Percentiles rank a stretch among this genome's conserved stretches.
These are phyloP conservation scores for Populus hybrid DNA, from an alignment of 441 rosid genomes.

Conservation along the genomic window DNA sequence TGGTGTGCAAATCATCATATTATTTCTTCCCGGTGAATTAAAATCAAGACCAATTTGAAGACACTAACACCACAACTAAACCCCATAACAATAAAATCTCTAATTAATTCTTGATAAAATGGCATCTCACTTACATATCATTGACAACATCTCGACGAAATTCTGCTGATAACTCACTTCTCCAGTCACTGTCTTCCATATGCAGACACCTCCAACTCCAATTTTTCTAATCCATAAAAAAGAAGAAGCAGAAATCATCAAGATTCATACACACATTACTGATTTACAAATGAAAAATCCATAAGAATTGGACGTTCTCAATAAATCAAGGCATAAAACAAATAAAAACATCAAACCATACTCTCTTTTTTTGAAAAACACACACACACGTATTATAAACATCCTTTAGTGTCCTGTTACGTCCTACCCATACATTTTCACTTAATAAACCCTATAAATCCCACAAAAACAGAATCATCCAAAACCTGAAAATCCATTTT, in stretches of 20 bases:
- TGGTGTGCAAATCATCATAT: too few relatives aligned
- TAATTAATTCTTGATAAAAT: too few relatives aligned
- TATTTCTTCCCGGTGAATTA: too few relatives aligned
- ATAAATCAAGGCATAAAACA: background rate
- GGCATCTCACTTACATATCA: background rate
- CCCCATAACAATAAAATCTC: background rate
- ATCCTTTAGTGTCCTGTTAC: too few relatives aligned
- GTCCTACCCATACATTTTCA: too few relatives aligned
- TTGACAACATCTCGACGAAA: background rate
- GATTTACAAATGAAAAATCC: background rate
- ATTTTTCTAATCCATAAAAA: background rate
- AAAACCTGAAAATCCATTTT: background rate
- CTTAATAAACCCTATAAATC: too few relatives aligned
- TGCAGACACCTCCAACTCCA: background rate
- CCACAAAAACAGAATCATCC: background rate
- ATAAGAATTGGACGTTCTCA: background rate
- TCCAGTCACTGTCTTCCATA: background rate
- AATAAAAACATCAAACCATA: background rate
- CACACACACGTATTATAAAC: too few relatives aligned
- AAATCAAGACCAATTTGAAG: background rate
- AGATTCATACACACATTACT: background rate
- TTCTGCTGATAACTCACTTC: background rate
- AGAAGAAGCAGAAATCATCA: background rate
- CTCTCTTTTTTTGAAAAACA: too few relatives aligned
- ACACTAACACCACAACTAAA: background rate